Base-by-base conservation (phyloP, 2,329 filamentous ascomycete genomes). In the Pestalotiopsis sp. region DNA sequence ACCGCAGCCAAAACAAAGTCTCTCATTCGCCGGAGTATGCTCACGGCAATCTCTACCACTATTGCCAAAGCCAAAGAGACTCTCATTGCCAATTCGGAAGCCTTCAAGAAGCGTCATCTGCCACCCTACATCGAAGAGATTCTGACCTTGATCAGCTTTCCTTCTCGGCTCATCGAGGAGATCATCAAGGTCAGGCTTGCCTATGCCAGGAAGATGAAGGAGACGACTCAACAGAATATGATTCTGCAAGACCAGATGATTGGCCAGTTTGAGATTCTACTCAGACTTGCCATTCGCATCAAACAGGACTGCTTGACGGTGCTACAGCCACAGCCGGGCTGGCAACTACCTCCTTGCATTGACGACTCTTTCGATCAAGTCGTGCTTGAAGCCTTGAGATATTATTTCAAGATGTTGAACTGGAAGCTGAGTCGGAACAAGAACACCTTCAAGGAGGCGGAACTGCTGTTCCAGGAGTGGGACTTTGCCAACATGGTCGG, bases 211-310 rank as follows among this genome's bases (percentile, higher is more conserved):
- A 95, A 94, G 79, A 97, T 98, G 90, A 97, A 95, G 81, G 95
- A 98, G 76, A 94, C 94, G 11, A 92, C 94, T 1, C 93, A 96
- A 82, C 93, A 97, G 78, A 97, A 95, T 72, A 87, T 93, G 31
- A 92, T 99, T 83, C 94, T 99, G 87, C 93, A 97, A 70, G 95
- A 98, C 78, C 95, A 98, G 81, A 97, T 98, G 93, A 98, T 99
- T 71, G 87, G 93, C 0, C 96, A 99, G 77, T 98, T 99, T 75
- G 95, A 97, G 80, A 93, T 98, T 59, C 84, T 98, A 67, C 89
- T 99, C 72, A 94, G 93, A 76, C 90, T 98, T 72, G 95, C 96
- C 40, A 95, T 97, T 70, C 89, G 92, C 71, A 97, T 98, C 81
- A 99, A 98, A 80, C 89, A 92, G 75, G 93, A 95, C 73, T 98